A percentile compares a stretch with the other conserved stretches of the same genome.
phyloP scores from a whole-genome alignment of 306 rosid genomes.

The Vigna radiata region DNA sequence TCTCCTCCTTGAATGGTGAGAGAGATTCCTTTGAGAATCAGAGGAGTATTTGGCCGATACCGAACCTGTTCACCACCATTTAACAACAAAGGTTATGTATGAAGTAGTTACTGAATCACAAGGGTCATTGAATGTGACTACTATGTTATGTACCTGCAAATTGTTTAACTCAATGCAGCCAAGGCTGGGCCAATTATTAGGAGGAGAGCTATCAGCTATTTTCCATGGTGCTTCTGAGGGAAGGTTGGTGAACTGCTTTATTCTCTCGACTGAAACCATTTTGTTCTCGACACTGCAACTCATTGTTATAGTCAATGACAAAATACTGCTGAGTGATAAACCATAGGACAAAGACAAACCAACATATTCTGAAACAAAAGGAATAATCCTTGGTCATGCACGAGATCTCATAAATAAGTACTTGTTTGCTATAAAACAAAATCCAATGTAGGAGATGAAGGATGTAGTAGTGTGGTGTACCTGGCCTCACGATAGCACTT shows the following conservation, averaged over 20 bases:
- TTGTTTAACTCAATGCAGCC: slow-evolving; percentile 70
- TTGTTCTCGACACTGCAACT: slow-evolving; percentile 77
- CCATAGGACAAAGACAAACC: slow-evolving; percentile 91
- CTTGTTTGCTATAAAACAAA: not conserved
- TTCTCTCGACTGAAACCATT: slow-evolving; percentile 91
- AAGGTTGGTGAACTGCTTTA: slow-evolving; percentile 71
- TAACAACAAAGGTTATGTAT: slow-evolving; percentile 19
- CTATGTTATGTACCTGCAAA: slow-evolving; percentile 63
- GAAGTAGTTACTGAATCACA: not conserved
- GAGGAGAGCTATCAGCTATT: slow-evolving; percentile 61
- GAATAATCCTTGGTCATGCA: slow-evolving; percentile 16
- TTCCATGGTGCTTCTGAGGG: slow-evolving; percentile 85
- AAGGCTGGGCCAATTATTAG: slow-evolving; percentile 74
- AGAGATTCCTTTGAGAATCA: slow-evolving; percentile 79
- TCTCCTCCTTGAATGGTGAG: slow-evolving; percentile 79
- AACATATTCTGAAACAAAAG: slow-evolving; percentile 65
- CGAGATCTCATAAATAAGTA: slow-evolving; percentile 15
- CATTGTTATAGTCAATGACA: slow-evolving; percentile 65
- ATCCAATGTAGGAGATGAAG: not conserved
- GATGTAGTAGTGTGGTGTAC: slow-evolving; percentile 42
- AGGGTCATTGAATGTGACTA: not conserved
- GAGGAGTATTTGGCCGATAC: slow-evolving; percentile 79
- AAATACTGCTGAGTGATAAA: slow-evolving; percentile 64
- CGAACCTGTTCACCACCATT: slow-evolving; percentile 64
- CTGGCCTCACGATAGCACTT: slow-evolving; percentile 72